Percentiles rank a stretch among this genome's conserved stretches.
These are phyloP conservation scores for Saraca asoca DNA, from an alignment of 331 rosid species.

Conservation along the genomic window DNA sequence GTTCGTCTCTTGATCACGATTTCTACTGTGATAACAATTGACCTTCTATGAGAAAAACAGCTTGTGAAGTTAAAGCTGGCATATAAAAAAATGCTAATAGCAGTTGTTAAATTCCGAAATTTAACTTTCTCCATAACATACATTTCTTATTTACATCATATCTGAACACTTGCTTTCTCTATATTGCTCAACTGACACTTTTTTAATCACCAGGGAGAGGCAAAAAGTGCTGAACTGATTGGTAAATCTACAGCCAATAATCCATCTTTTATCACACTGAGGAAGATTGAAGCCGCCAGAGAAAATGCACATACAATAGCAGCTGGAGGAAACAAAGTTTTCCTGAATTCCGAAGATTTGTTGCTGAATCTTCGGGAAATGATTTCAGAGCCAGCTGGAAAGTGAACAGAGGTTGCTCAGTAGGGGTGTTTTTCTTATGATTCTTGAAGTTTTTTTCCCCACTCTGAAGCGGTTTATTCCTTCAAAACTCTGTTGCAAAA, in stretches of 20 bases:
- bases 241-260: slow-evolving; percentile 83
- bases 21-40: slow-evolving; percentile 6
- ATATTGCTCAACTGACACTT: slow-evolving; percentile 8
- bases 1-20: slow-evolving; percentile 5
- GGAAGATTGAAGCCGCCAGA: slow-evolving; percentile 93
- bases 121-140: background rate
- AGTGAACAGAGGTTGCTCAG: slow-evolving; percentile 34
- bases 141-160: background rate
- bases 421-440: background rate
- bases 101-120: background rate
- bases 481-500: background rate
- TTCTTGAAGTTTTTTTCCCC: slow-evolving; percentile 4
- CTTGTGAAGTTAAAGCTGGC: slow-evolving; percentile 7
- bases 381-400: slow-evolving; percentile 48
- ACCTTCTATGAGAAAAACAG: background rate
- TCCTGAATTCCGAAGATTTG: slow-evolving; percentile 69
- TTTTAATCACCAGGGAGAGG: slow-evolving; percentile 67
- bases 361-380: slow-evolving; percentile 75
- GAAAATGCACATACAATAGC: slow-evolving; percentile 76
- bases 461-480: slow-evolving; percentile 24
- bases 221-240: slow-evolving; percentile 76
- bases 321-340: slow-evolving; percentile 60
- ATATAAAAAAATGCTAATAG: slow-evolving; percentile 1
- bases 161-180: background rate
- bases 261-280: slow-evolving; percentile 70